Conservation (phyloP, 805 yeast genomes). For the Saitoella complicata region DNA sequence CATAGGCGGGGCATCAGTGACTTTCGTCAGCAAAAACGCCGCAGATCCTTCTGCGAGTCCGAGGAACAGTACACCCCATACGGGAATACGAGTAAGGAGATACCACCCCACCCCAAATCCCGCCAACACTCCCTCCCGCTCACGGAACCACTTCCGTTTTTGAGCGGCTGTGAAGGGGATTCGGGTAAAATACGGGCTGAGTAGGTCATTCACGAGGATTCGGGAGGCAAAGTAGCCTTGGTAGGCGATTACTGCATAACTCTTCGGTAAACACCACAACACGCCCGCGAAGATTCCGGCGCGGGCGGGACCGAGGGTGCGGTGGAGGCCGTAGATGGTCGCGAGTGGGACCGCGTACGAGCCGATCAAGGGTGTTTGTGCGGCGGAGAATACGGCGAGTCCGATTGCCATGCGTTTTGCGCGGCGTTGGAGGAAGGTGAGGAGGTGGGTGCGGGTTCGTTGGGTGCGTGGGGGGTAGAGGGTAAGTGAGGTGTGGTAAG, state of each 20-base stretch:
- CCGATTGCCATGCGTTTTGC: too few relatives aligned
- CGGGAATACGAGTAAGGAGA: slow-evolving; percentile 28
- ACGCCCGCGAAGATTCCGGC: neutral
- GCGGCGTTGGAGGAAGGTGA: too few relatives aligned
- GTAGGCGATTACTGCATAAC: neutral
- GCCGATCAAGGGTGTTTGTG: too few relatives aligned
- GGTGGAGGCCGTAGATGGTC: neutral
- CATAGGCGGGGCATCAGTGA: slow-evolving; percentile 23
- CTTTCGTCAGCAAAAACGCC: slow-evolving; percentile 38
- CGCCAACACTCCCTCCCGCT: slow-evolving; percentile 37
- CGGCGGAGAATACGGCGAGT: too few relatives aligned
- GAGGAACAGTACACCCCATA: slow-evolving; percentile 31
- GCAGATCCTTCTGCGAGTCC: slow-evolving; percentile 38
- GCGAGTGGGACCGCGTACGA: neutral
- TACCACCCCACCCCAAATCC: slow-evolving; percentile 36
- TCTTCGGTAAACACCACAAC: neutral
- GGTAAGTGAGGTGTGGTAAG: neutral
- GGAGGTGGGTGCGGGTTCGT: too few relatives aligned
- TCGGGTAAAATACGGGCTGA: slow-evolving; percentile 34
- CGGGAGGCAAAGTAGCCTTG: slow-evolving; percentile 8
- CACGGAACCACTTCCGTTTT: slow-evolving; percentile 32
- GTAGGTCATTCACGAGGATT: slow-evolving; percentile 29
- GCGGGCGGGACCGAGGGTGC: neutral
- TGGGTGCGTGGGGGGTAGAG: neutral
- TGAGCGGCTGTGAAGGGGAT: slow-evolving; percentile 26